Evolutionary conservation across 805 yeast species (phyloP).

Genomic region (Wickerhamomyces subpelliculosus): DNA sequence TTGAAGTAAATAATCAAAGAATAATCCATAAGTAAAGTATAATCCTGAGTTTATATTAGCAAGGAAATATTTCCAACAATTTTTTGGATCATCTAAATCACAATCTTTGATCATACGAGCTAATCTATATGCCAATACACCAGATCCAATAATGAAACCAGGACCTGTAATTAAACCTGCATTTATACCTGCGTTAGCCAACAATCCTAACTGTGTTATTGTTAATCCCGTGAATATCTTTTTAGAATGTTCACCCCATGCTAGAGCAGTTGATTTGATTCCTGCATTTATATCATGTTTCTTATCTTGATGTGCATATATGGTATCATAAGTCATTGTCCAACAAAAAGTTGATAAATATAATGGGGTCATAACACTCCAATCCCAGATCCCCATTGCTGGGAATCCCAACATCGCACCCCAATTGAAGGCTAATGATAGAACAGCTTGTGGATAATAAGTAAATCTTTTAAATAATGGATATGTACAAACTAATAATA

Average conservation of each 20-base stretch:
- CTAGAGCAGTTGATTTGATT: conserved; percentile 89
- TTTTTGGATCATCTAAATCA: conserved; percentile 67
- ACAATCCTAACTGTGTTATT: conserved; percentile 57
- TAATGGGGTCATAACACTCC: conserved; percentile 70
- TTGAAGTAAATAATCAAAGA: conserved; percentile 56
- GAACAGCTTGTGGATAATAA: conserved; percentile 84
- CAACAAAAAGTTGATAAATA: conserved; percentile 75
- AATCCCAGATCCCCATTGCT: conserved; percentile 83
- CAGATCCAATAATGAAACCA: conserved; percentile 63
- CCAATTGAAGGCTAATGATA: conserved; percentile 87
- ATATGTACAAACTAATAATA: conserved; percentile 75
- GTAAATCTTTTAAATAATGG: conserved; percentile 94
- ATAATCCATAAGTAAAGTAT: conserved; percentile 57
- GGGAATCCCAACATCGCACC: conserved; percentile 93
- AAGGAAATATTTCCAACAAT: conserved; percentile 79
- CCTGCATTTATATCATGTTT: conserved; percentile 83
- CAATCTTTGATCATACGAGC: conserved; percentile 64
- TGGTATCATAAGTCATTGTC: conserved; percentile 95
- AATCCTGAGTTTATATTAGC: conserved; percentile 75
- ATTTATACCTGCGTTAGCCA: conserved; percentile 61
- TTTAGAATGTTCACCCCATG: conserved; percentile 83
- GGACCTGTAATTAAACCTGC: conserved; percentile 73
- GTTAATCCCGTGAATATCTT: conserved; percentile 59
- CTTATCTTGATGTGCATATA: conserved; percentile 98
- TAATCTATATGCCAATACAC: conserved; percentile 63